phyloP scores from a whole-genome alignment of 139 green algal genomes.

The Nannochloris sp. region DNA sequence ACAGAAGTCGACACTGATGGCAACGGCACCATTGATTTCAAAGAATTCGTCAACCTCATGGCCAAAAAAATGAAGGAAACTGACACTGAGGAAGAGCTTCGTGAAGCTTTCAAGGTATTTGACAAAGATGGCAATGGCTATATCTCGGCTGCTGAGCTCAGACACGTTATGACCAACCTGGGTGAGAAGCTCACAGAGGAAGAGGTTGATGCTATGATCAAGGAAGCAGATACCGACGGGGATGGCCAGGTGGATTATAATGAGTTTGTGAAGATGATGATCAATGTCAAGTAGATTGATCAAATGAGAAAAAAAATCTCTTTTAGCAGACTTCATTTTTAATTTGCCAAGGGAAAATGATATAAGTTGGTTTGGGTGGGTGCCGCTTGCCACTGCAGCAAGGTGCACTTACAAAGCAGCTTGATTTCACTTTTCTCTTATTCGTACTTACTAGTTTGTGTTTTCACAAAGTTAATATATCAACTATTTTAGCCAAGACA shows the following conservation, averaged over 20 bases:
- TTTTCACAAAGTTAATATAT: too few species aligned
- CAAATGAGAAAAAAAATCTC: too few species aligned
- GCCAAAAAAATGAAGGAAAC: conserved; percentile 97
- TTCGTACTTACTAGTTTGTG: too few species aligned
- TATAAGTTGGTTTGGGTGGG: too few species aligned
- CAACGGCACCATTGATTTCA: conserved; percentile 99
- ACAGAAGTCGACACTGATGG: conserved; percentile 98
- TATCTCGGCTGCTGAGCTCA: conserved; percentile 95
- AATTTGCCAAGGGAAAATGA: too few species aligned
- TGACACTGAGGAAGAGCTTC: conserved; percentile 96
- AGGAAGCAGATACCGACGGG: conserved; percentile 87
- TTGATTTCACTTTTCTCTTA: too few species aligned
- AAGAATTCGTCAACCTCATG: conserved; percentile 99
- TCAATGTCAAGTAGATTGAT: background rate
- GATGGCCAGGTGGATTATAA: conserved; percentile 89
- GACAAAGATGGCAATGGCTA: conserved; percentile 99
- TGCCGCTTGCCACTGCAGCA: too few species aligned
- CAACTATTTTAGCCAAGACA: too few species aligned
- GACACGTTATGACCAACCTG: conserved; percentile 67
- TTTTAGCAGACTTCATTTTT: too few species aligned
- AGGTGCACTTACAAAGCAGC: too few species aligned
- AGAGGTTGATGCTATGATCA: conserved; percentile 97
- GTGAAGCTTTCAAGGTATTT: conserved; percentile 99
- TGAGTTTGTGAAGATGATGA: conserved; percentile 75
- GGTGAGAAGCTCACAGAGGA: conserved; percentile 85